A percentile compares a stretch with the other conserved stretches of the same genome.
phyloP scores from a whole-genome alignment of 129 eudicot genomes.

The Lactuca saligna region DNA sequence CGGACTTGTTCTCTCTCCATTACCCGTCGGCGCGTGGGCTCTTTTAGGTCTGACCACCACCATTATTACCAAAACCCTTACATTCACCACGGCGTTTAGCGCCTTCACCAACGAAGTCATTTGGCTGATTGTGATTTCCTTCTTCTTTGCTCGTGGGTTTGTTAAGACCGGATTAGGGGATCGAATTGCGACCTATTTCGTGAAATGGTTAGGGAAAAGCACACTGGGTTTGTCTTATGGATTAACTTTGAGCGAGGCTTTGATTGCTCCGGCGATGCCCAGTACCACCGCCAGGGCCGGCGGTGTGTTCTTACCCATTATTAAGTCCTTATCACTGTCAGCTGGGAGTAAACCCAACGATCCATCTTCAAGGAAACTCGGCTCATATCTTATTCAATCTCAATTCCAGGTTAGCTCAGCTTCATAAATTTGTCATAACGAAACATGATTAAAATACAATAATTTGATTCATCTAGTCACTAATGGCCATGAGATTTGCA shows the following conservation, averaged over 20 bases:
- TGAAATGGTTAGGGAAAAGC: constrained; percentile 82
- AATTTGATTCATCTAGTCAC: constrained; percentile 3
- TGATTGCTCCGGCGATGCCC: constrained; percentile 98
- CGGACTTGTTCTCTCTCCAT: constrained; percentile 73
- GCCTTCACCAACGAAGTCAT: constrained; percentile 84
- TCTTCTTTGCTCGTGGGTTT: constrained; percentile 84
- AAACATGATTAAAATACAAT: background rate
- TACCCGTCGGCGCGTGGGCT: constrained; percentile 96
- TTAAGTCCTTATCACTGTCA: constrained; percentile 65
- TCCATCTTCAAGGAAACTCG: constrained; percentile 58
- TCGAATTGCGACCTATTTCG: constrained; percentile 84
- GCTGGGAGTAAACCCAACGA: constrained; percentile 80
- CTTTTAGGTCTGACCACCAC: constrained; percentile 62
- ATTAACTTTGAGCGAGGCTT: constrained; percentile 78
- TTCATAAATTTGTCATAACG: constrained; percentile 9
- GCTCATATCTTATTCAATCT: constrained; percentile 72
- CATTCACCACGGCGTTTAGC: constrained; percentile 60
- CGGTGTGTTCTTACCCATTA: constrained; percentile 89
- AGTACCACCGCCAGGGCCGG: constrained; percentile 97
- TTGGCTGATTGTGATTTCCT: constrained; percentile 88
- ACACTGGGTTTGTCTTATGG: constrained; percentile 90
- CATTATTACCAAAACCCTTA: constrained; percentile 55
- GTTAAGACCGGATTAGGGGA: constrained; percentile 87
- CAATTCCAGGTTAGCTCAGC: constrained; percentile 72
- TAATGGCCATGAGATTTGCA: constrained; percentile 2